These are phyloP conservation scores for Setaria viridis DNA, from an alignment of 202 grass and related monocot genomes.

Conservation along the genomic window DNA sequence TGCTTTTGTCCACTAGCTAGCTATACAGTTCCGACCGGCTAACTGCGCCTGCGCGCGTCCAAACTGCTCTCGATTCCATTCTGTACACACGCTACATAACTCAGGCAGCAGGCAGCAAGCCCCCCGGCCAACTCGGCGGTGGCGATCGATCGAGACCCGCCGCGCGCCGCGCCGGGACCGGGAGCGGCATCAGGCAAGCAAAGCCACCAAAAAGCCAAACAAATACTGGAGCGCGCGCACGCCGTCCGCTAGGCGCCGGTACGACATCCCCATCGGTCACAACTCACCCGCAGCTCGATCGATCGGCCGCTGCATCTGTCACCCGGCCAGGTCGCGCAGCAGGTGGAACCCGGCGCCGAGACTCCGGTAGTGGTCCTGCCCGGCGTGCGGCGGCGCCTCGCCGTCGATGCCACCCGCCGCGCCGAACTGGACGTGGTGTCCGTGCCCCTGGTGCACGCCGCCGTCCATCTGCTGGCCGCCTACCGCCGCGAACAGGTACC, in stretches of 20 bases:
- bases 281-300: not conserved
- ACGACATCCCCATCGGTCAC: constrained; percentile 8
- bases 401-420: constrained; percentile 38
- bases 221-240: not conserved
- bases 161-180: not conserved
- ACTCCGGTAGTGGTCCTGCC: constrained; percentile 51
- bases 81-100: not conserved
- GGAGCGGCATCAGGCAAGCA: not conserved
- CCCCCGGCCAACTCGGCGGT: not conserved
- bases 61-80: not conserved
- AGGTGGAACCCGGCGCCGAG: constrained; percentile 58
- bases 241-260: not conserved
- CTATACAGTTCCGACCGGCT: too few species aligned
- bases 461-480: constrained; percentile 48
- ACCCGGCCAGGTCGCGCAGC: constrained; percentile 67
- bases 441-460: constrained; percentile 30
- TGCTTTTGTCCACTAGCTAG: too few species aligned
- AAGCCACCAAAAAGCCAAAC: constrained; percentile 20
- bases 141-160: not conserved
- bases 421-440: constrained; percentile 50
- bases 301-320: not conserved
- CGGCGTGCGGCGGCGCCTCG: constrained; percentile 35
- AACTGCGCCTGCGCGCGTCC: too few species aligned
- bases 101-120: not conserved
- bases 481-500: constrained; percentile 41